phyloP scores from a whole-genome alignment of 2,329 filamentous ascomycete genomes.

The Byssoonygena ceratinophila region DNA sequence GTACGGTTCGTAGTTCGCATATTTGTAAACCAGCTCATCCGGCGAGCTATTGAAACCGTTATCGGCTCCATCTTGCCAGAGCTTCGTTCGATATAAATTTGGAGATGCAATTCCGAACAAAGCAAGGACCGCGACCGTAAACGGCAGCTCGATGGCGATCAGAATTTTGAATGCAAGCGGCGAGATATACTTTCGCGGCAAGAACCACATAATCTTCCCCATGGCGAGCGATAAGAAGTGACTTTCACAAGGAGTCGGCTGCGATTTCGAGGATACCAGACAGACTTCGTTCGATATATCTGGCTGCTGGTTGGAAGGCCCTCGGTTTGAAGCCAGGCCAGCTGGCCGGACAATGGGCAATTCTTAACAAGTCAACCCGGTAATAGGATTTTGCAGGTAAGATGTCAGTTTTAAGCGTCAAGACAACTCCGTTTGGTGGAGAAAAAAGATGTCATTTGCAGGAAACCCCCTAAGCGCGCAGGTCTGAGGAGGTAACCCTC shows the following conservation, averaged over 20 bases:
- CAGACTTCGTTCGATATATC: neutral
- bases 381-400: too few species aligned
- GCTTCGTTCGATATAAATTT: slow-evolving; percentile 49
- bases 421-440: neutral
- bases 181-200: slow-evolving; percentile 47
- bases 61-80: slow-evolving; percentile 52
- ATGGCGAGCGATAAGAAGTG: slow-evolving; percentile 4
- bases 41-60: slow-evolving; percentile 55
- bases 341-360: slow-evolving; percentile 8
- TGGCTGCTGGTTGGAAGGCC: neutral
- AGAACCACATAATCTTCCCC: slow-evolving; percentile 19
- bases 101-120: slow-evolving; percentile 53
- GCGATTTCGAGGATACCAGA: neutral
- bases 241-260: neutral
- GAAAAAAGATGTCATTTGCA: neutral
- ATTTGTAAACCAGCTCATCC: slow-evolving; percentile 45
- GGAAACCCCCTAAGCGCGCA: slow-evolving; percentile 6
- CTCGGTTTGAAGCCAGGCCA: slow-evolving; percentile 14
- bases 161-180: slow-evolving; percentile 44
- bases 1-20: slow-evolving; percentile 49
- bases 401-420: neutral
- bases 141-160: slow-evolving; percentile 45
- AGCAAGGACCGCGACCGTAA: slow-evolving; percentile 48
- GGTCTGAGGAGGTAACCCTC: neutral
- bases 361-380: too few species aligned